A percentile compares a stretch with the other conserved stretches of the same genome.
These are phyloP conservation scores for Cladosporium austrohemisphaericum DNA, from an alignment of 2,329 filamentous ascomycete species.

Conservation along the genomic window DNA sequence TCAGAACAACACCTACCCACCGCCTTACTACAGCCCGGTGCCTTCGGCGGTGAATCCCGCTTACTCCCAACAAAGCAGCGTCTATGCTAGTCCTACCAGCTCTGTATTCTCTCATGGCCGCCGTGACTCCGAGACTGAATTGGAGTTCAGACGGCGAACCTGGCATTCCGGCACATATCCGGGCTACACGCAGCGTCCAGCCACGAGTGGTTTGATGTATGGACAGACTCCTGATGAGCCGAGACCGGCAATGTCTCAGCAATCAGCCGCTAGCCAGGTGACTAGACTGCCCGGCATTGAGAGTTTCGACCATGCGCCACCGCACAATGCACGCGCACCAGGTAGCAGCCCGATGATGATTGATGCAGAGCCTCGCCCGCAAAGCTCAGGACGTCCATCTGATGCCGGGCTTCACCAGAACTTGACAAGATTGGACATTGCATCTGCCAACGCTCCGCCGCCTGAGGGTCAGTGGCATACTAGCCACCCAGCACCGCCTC, in stretches of 20 bases:
- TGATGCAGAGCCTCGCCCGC: conserved; percentile 45
- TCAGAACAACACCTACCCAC: conserved; percentile 53
- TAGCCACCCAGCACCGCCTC: neutral
- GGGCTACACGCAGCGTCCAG: conserved; percentile 57
- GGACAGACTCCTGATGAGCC: conserved; percentile 66
- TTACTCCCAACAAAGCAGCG: conserved; percentile 57
- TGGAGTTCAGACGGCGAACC: conserved; percentile 76
- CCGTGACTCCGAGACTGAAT: conserved; percentile 66
- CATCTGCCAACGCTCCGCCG: conserved; percentile 39
- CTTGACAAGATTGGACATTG: conserved; percentile 64
- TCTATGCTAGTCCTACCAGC: conserved; percentile 64
- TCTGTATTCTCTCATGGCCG: conserved; percentile 61
- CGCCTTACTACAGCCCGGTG: conserved; percentile 53
- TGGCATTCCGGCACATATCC: conserved; percentile 80
- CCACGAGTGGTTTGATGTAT: conserved; percentile 70
- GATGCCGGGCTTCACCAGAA: conserved; percentile 64
- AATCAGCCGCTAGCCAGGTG: conserved; percentile 55
- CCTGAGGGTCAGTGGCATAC: conserved; percentile 25
- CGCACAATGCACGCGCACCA: conserved; percentile 54
- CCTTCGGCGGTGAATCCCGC: conserved; percentile 48
- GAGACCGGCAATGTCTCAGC: conserved; percentile 52
- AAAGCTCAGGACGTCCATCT: conserved; percentile 40
- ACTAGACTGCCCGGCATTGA: conserved; percentile 84
- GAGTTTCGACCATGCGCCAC: conserved; percentile 76
- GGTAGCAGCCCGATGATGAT: conserved; percentile 74